Evolutionary conservation across 805 yeast genomes (phyloP).

Genomic region (Kluyveromyces starmeri): DNA sequence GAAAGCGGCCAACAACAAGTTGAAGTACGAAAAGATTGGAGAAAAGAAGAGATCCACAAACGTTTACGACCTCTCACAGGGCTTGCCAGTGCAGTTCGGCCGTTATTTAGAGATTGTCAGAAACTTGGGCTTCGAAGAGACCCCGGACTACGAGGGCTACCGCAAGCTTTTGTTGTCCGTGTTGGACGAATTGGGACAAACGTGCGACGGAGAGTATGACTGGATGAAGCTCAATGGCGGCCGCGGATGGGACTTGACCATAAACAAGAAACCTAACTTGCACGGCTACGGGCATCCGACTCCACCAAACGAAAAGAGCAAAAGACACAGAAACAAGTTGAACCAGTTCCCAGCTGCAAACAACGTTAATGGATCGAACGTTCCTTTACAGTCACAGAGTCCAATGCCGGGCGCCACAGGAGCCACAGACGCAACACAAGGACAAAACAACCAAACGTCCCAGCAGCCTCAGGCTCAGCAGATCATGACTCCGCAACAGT

Average conservation of each 20-base stretch:
- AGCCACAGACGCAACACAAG: slow-evolving; percentile 9
- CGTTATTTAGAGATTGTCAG: slow-evolving; percentile 85
- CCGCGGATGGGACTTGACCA: slow-evolving; percentile 87
- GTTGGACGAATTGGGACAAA: slow-evolving; percentile 58
- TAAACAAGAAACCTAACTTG: slow-evolving; percentile 84
- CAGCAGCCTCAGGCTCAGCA: slow-evolving; percentile 19
- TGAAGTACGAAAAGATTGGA: slow-evolving; percentile 95
- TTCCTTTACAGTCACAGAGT: slow-evolving; percentile 13
- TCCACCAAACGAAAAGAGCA: slow-evolving; percentile 51
- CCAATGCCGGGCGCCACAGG: slow-evolving; percentile 7
- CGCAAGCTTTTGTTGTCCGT: slow-evolving; percentile 72
- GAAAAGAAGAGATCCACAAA: slow-evolving; percentile 89
- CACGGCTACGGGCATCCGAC: slow-evolving; percentile 96
- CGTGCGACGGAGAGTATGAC: slow-evolving; percentile 85
- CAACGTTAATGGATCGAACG: slow-evolving; percentile 18
- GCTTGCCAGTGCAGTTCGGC: slow-evolving; percentile 87
- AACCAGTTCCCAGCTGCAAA: slow-evolving; percentile 22
- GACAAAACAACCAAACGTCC: slow-evolving; percentile 16
- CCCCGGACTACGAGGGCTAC: slow-evolving; percentile 88
- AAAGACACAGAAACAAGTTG: slow-evolving; percentile 32
- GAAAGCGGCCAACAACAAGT: slow-evolving; percentile 96
- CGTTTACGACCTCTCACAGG: slow-evolving; percentile 76
- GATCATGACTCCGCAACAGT: slow-evolving; percentile 8
- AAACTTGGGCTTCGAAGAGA: slow-evolving; percentile 82
- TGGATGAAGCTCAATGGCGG: slow-evolving; percentile 97